phyloP scores from a whole-genome alignment of 1,139 yeast genomes.

The Candida sp. region DNA sequence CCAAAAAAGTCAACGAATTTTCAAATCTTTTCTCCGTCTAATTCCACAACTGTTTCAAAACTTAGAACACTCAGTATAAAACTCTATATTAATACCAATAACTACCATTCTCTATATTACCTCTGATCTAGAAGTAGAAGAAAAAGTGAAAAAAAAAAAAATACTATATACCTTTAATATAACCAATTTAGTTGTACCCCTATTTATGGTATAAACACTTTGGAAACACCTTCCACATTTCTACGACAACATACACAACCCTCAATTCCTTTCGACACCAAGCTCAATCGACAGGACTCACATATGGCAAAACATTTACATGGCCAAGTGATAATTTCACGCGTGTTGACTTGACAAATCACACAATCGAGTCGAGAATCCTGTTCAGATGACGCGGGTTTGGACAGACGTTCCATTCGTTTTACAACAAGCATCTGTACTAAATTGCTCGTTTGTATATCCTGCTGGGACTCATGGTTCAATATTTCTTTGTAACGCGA shows the following conservation, averaged over 20 bases:
- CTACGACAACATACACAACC: conserved; percentile 87
- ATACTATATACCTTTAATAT: too few species aligned
- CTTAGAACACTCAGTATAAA: too few species aligned
- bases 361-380: conserved; percentile 51
- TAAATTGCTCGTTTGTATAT: conserved; percentile 22
- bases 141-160: too few species aligned
- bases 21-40: not conserved
- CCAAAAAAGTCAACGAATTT: not conserved
- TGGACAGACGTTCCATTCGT: not conserved
- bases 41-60: too few species aligned
- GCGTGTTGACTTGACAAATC: conserved; percentile 70
- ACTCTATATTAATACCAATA: too few species aligned
- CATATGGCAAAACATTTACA: conserved; percentile 88
- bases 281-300: conserved; percentile 75
- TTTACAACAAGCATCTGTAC: conserved; percentile 16
- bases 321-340: conserved; percentile 90
- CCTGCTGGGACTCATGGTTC: conserved; percentile 9
- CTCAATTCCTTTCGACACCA: conserved; percentile 70
- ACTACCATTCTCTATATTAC: too few species aligned
- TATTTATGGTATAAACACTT: conserved; percentile 48
- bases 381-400: not conserved
- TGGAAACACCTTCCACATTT: conserved; percentile 57
- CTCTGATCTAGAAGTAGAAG: too few species aligned
- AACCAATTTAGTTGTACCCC: not conserved
- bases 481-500: conserved; percentile 26